Evolutionary conservation across 2,329 filamentous ascomycete genomes (phyloP).

Genomic region (Moelleriella libera): DNA sequence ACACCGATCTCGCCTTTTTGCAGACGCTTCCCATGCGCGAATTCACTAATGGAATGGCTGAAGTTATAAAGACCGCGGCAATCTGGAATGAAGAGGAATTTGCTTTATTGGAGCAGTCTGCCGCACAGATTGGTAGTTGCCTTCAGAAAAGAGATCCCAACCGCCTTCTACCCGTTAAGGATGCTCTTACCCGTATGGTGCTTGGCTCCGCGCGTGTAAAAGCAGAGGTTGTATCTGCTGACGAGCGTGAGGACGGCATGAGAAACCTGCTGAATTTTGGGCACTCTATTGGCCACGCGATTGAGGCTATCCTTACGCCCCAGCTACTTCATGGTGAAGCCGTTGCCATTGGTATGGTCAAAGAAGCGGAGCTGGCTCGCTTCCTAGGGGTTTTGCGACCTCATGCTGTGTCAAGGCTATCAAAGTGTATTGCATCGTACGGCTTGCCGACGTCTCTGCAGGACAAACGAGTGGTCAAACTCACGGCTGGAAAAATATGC

Average conservation of each 20-base stretch:
- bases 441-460: constrained; percentile 73
- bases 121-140: constrained; percentile 51
- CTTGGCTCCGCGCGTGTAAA: constrained; percentile 87
- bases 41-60: constrained; percentile 97
- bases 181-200: constrained; percentile 65
- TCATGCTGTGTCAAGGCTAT: constrained; percentile 74
- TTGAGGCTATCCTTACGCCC: constrained; percentile 88
- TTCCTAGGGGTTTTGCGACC: constrained; percentile 76
- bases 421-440: constrained; percentile 91
- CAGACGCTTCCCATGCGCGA: constrained; percentile 82
- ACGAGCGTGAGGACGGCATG: constrained; percentile 87
- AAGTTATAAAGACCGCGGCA: constrained; percentile 93
- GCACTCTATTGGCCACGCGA: constrained; percentile 93
- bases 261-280: constrained; percentile 95
- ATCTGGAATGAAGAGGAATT: constrained; percentile 92
- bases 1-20: constrained; percentile 85
- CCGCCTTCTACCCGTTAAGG: constrained; percentile 57
- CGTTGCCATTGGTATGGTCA: constrained; percentile 96
- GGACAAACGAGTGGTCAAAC: constrained; percentile 67
- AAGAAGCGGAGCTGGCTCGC: constrained; percentile 86
- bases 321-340: constrained; percentile 93
- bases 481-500: constrained; percentile 78
- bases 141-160: constrained; percentile 21
- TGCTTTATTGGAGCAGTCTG: constrained; percentile 67
- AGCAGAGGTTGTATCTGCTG: constrained; percentile 82